phyloP scores from a whole-genome alignment of 805 yeast genomes.

The Kluyveromyces starmeri region DNA sequence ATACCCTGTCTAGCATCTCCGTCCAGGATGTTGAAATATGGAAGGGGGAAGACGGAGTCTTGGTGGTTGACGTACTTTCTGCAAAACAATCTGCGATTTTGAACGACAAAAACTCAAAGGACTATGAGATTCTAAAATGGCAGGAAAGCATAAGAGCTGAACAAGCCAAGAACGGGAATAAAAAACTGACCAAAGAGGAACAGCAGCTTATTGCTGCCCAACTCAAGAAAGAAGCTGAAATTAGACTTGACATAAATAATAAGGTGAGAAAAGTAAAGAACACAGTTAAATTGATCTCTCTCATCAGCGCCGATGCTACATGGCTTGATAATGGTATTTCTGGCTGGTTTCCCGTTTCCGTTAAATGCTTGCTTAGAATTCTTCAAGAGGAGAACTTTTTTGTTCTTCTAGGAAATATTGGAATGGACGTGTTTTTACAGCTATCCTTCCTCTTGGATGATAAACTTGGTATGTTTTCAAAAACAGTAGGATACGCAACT shows the following conservation, averaged over 20 bases:
- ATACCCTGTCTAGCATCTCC: conserved; percentile 34
- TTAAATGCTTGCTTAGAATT: conserved; percentile 39
- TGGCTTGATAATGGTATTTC: conserved; percentile 54
- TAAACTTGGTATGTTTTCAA: conserved; percentile 42
- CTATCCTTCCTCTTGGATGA: conserved; percentile 44
- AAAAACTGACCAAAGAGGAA: conserved; percentile 72
- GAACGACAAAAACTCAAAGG: conserved; percentile 67
- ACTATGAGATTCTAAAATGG: conserved; percentile 83
- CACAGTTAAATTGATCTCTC: conserved; percentile 43
- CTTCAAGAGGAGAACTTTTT: conserved; percentile 29
- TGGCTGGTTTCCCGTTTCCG: conserved; percentile 67
- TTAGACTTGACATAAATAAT: conserved; percentile 40
- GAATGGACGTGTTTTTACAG: conserved; percentile 42
- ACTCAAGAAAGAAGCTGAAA: conserved; percentile 47
- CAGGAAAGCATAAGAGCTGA: conserved; percentile 76
- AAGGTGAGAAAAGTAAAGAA: conserved; percentile 35
- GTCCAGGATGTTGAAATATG: conserved; percentile 51
- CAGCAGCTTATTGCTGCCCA: conserved; percentile 54
- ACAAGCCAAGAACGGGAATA: conserved; percentile 41
- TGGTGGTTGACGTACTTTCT: conserved; percentile 57
- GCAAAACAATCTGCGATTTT: conserved; percentile 34
- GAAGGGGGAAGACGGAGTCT: conserved; percentile 58
- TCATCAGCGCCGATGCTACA: conserved; percentile 42
- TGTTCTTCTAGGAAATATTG: conserved; percentile 35
- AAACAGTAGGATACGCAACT: conserved; percentile 60